Evolutionary conservation across 768 basidiomycete species (phyloP).

Genomic region (Boletus rex-veris): DNA sequence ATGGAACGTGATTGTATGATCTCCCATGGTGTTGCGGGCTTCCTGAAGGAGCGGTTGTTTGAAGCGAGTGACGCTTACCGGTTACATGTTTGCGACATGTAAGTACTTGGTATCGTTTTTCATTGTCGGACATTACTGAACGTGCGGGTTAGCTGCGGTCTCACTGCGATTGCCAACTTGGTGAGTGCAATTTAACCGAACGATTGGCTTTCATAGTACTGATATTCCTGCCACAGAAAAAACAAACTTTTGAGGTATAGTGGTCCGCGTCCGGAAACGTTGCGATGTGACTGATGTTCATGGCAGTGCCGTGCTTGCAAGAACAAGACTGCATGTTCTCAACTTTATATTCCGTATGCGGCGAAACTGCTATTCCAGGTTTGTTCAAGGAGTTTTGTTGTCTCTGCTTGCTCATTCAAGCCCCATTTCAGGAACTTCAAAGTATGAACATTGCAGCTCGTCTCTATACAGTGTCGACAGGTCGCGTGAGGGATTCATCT

Average conservation of each 20-base stretch:
- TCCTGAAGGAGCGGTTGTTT: conserved; percentile 95
- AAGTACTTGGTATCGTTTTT: conserved; percentile 31
- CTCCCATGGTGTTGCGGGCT: conserved; percentile 96
- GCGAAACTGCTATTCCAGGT: conserved; percentile 96
- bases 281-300: neutral
- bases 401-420: neutral
- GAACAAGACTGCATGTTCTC: conserved; percentile 93
- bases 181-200: conserved; percentile 42
- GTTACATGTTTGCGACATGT: conserved; percentile 96
- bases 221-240: conserved; percentile 58
- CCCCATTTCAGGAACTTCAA: conserved; percentile 68
- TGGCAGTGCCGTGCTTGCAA: conserved; percentile 87
- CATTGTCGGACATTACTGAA: conserved; percentile 5
- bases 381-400: conserved; percentile 16
- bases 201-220: conserved; percentile 8
- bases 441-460: conserved; percentile 94
- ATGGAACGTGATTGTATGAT: conserved; percentile 99
- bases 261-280: neutral
- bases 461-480: conserved; percentile 81
- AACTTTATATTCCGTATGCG: conserved; percentile 92
- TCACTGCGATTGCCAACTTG: conserved; percentile 96
- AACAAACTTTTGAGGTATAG: conserved; percentile 88
- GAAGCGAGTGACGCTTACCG: conserved; percentile 93
- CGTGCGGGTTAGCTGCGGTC: conserved; percentile 63
- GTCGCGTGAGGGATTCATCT: conserved; percentile 67